Base-by-base conservation (phyloP, 1,139 yeast species). In the Suhomyces yuchorum region DNA sequence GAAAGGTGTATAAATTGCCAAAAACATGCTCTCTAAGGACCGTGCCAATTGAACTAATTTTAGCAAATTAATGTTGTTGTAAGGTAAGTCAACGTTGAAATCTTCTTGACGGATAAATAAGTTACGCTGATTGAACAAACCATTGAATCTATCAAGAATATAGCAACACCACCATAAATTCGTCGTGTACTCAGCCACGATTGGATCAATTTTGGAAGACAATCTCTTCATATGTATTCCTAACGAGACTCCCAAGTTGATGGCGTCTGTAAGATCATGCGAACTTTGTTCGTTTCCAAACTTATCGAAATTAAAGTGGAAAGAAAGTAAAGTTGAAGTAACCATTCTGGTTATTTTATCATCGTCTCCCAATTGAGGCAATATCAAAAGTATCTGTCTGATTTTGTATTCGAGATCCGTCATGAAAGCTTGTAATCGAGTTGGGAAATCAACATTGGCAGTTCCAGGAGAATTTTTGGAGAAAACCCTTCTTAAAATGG, bases 101-200 rank as follows among this genome's bases (percentile, higher is more conserved):
- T 73, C 78, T 17, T 67, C 68, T 30, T 66, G 62, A 42, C 67
- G 63, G 43, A 69, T 58, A 36, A 70, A 65, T 42, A 71, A 47
- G 3, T 73, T 71, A 4, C 75, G 60, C 8, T 73, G 71, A 48
- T 71, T 71, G 19, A 67, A 67, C 45, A 72, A 60, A 4, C 72
- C 73, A 52, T 65, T 70, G 55, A 70, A 63, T 22, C 74, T 52
- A 53, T 72, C 77, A 48, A 70, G 55, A 3, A 70, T 56, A 47
- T 60, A 70, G 47, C 71, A 59, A 36, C 65, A 57, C 74, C 75
- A 72, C 75, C 76, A 71, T 20, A 70, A 52, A 40, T 63, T 60
- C n/a, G 62, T 56, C 32, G 65, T 56, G 46, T 67, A 65, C 15
- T 56, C 60, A 8, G 58, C 53, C 14, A 52, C 52, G n/a, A 51